Base-by-base conservation (phyloP, 345 rosid species). In the Syzygium aromaticum region DNA sequence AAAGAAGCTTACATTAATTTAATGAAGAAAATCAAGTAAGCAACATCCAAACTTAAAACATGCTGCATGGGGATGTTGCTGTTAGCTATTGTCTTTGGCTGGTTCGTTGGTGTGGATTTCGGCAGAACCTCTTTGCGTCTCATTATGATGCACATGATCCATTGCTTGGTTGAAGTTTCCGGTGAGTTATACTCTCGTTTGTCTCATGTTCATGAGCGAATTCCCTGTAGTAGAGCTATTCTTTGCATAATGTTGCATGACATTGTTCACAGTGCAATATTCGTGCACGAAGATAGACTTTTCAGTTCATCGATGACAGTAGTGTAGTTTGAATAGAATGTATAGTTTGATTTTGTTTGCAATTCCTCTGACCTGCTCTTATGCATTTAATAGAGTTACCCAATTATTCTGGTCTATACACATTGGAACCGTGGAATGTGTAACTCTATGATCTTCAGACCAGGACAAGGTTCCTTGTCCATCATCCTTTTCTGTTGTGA, bases 11-110 rank as follows among this genome's bases (percentile, higher is more conserved):
- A 78, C 92, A 91, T 88, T 93, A 96, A 83, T 88, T 97, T 84
- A 95, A 92, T 43, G 92, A 93, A 94, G 92, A 94, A 91, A 91
- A 89, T 97, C 86, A 98, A 97, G 87, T 95, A 91, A 84, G 98
- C 97, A 87, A 95, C 96, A 46, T 91, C 95, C 38, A 97, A 93
- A 59, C 92, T 96, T 73, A 92, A 38, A 96, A 91, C 93, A 91
- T 86, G 90, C 88, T 54, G 90, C 89, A 73, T 94, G 96, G 94
- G 95, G 90, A 93, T 30, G 5, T 19, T 57, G 63, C 54, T 43
- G 64, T 52, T 77, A 30, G 86, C 59, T 52, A 30, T 73, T 3
- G 13, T 73, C 22, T 21, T 73, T 73, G 27, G 80, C 80, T 4
- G 49, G 80, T 73, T 73, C 80, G 13, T 38, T 73, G 46, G 80